Evolutionary conservation across 1,139 yeast genomes (phyloP).

Genomic region (Pneumocystis wakefieldiae): DNA sequence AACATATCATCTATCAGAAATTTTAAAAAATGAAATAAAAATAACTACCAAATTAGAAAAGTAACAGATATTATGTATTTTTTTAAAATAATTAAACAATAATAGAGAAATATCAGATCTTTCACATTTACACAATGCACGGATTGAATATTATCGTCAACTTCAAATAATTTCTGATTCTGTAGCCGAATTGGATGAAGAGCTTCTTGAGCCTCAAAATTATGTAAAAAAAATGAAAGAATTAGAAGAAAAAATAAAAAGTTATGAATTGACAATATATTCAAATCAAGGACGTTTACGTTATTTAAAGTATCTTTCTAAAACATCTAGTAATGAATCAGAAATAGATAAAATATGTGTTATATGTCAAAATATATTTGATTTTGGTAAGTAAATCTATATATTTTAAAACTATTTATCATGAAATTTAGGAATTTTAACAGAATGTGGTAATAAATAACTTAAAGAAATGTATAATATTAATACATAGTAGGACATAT

Average conservation of each 20-base stretch:
- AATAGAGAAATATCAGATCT: slow-evolving; percentile 37
- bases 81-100: slow-evolving; percentile 26
- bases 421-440: slow-evolving; percentile 31
- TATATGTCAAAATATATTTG: slow-evolving; percentile 58
- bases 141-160: slow-evolving; percentile 68
- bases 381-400: slow-evolving; percentile 34
- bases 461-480: slow-evolving; percentile 13
- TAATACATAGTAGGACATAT: slow-evolving; percentile 9
- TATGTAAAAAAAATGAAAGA: slow-evolving; percentile 6
- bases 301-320: slow-evolving; percentile 41
- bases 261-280: slow-evolving; percentile 6
- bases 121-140: slow-evolving; percentile 39
- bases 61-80: slow-evolving; percentile 28
- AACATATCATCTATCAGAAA: neutral
- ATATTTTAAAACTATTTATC: neutral
- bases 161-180: slow-evolving; percentile 76
- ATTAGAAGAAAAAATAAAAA: slow-evolving; percentile 7
- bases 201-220: slow-evolving; percentile 8
- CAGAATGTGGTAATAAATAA: slow-evolving; percentile 71
- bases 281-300: slow-evolving; percentile 29
- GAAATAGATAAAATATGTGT: slow-evolving; percentile 43
- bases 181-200: slow-evolving; percentile 26
- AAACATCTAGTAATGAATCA: slow-evolving; percentile 12
- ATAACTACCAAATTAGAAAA: slow-evolving; percentile 21
- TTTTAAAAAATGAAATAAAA: slow-evolving; percentile 10